Conservation (phyloP, 2,329 filamentous ascomycete genomes). For the Alternaria tenuissima region DNA sequence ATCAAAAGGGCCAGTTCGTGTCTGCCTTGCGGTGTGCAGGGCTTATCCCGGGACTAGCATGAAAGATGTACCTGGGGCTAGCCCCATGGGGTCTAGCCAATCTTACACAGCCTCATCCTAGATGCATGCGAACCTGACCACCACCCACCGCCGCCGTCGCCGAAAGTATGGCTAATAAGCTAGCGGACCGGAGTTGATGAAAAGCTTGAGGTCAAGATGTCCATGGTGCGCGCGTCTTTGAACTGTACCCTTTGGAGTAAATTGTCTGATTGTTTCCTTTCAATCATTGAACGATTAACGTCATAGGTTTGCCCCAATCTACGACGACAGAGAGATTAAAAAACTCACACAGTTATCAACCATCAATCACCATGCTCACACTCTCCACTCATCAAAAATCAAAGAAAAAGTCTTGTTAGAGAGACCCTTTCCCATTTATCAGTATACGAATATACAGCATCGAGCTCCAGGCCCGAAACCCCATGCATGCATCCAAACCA, state of each 20-base stretch:
- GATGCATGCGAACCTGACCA: background rate
- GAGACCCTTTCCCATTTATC: background rate
- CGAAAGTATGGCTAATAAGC: background rate
- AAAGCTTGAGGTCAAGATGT: background rate
- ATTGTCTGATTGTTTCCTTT: too few relatives aligned
- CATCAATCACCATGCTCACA: too few relatives aligned
- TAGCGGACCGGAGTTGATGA: conserved; percentile 6
- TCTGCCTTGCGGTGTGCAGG: conserved; percentile 3
- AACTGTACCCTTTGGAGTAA: too few relatives aligned
- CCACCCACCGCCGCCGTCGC: background rate
- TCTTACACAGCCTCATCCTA: conserved; percentile 9
- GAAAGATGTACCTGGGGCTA: background rate
- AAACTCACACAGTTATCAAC: too few relatives aligned
- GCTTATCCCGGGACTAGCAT: background rate
- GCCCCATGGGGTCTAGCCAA: background rate
- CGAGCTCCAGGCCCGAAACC: background rate
- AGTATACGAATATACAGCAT: background rate
- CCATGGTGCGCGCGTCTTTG: too few relatives aligned
- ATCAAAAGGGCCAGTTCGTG: background rate
- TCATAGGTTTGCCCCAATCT: too few relatives aligned
- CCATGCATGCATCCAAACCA: background rate
- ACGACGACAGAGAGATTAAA: too few relatives aligned
- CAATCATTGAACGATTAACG: too few relatives aligned
- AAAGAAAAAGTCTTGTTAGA: too few relatives aligned
- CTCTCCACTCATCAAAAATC: too few relatives aligned